phyloP scores from a whole-genome alignment of 176 grass and related monocot species.

The Cenchrus purpureus region DNA sequence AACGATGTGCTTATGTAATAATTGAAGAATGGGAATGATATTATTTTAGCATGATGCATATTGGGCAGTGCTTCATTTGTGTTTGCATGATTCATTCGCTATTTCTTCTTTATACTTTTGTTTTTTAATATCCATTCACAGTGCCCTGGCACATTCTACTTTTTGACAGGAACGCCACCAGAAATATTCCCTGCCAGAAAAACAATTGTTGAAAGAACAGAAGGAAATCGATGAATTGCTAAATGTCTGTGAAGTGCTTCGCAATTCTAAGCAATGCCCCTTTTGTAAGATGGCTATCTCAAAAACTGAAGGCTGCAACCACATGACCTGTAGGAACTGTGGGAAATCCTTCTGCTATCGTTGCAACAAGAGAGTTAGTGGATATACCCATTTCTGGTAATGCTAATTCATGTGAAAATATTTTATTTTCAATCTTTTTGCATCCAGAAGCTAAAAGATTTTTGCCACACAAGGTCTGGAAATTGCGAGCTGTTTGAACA shows the following conservation, averaged over 20 bases:
- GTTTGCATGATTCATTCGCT: background rate
- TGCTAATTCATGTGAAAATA: background rate
- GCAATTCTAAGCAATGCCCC: slow-evolving; percentile 67
- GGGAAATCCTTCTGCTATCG: slow-evolving; percentile 71
- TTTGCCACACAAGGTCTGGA: slow-evolving; percentile 38
- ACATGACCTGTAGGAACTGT: slow-evolving; percentile 73
- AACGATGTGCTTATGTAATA: background rate
- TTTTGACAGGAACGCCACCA: slow-evolving; percentile 20
- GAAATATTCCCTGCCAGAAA: slow-evolving; percentile 16
- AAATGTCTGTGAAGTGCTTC: slow-evolving; percentile 57
- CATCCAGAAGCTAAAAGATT: background rate
- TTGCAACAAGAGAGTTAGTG: slow-evolving; percentile 67
- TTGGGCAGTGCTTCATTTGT: background rate
- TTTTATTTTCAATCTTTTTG: background rate
- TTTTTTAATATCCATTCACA: background rate
- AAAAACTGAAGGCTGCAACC: slow-evolving; percentile 72
- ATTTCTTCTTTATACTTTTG: background rate
- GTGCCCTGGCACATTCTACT: background rate
- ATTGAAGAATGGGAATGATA: background rate
- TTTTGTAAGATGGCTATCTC: slow-evolving; percentile 83
- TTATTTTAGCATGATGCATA: background rate
- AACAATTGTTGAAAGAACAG: slow-evolving; percentile 54
- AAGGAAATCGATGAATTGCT: slow-evolving; percentile 63
- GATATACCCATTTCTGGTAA: slow-evolving; percentile 76
- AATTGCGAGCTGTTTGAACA: slow-evolving; percentile 50